Percentiles rank a stretch among this genome's conserved stretches.
Conservation (phyloP, 1,139 yeast species). For the Debaryomycetaceae sp. region DNA sequence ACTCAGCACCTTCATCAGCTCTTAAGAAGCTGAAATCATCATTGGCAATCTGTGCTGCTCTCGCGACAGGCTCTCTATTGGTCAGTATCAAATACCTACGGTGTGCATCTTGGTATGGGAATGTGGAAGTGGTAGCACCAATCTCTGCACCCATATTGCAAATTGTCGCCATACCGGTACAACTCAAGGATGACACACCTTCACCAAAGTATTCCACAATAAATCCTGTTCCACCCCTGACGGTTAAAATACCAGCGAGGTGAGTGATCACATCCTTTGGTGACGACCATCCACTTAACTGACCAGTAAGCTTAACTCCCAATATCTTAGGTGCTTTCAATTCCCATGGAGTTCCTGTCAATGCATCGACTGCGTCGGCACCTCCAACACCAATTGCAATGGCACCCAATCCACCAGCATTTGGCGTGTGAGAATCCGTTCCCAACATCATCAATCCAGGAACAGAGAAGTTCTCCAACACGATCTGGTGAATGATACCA, state of each 20-base stretch:
- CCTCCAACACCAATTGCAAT: conserved; percentile 99
- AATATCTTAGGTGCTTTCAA: conserved; percentile 90
- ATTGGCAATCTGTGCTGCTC: conserved; percentile 69
- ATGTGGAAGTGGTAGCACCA: conserved; percentile 95
- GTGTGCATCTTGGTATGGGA: conserved; percentile 93
- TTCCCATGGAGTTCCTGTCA: conserved; percentile 99
- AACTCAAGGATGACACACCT: conserved; percentile 80
- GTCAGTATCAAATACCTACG: conserved; percentile 78
- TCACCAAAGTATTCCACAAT: conserved; percentile 95
- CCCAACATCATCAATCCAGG: conserved; percentile 97
- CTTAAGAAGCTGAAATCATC: conserved; percentile 56
- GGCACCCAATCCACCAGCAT: conserved; percentile 97
- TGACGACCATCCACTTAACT: conserved; percentile 85
- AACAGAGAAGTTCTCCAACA: conserved; percentile 88
- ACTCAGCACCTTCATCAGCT: conserved; percentile 81
- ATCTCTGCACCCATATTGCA: conserved; percentile 99
- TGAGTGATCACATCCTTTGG: conserved; percentile 94
- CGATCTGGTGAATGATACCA: conserved; percentile 97
- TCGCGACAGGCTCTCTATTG: conserved; percentile 75
- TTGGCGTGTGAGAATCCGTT: conserved; percentile 96
- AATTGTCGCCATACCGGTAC: conserved; percentile 99
- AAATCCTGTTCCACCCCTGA: conserved; percentile 96
- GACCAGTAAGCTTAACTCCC: conserved; percentile 89
- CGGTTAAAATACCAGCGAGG: conserved; percentile 86
- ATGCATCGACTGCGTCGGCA: conserved; percentile 97